phyloP scores from a whole-genome alignment of 2,329 filamentous ascomycete species.

The Fusarium mexicanum region DNA sequence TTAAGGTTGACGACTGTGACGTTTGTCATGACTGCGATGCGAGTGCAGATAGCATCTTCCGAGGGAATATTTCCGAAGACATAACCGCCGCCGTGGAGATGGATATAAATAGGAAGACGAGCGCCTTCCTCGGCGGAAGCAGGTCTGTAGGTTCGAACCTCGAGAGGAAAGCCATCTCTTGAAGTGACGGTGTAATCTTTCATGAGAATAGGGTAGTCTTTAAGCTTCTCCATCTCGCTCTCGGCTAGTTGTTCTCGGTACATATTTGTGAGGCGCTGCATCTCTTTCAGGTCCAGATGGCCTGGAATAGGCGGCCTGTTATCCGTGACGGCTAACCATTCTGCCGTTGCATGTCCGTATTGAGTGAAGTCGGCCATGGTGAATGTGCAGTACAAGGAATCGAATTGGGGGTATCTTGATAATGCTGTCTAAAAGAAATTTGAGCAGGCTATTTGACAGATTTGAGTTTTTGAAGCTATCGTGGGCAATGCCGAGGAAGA shows the following conservation, averaged over 20 bases:
- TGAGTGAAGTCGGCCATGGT: constrained; percentile 45
- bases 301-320: constrained; percentile 10
- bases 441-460: fast-evolving
- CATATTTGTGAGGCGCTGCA: constrained; percentile 22
- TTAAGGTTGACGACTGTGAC: constrained; percentile 64
- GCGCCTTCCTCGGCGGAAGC: constrained; percentile 37
- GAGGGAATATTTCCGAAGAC: constrained; percentile 62
- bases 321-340: constrained; percentile 53
- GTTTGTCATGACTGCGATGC: constrained; percentile 53
- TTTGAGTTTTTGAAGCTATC: constrained; percentile 1
- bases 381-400: neutral
- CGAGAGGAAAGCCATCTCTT: constrained; percentile 25
- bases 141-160: constrained; percentile 38
- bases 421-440: neutral
- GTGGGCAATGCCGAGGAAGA: neutral
- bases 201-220: constrained; percentile 39
- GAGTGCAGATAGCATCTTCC: constrained; percentile 63
- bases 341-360: constrained; percentile 53
- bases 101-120: constrained; percentile 59
- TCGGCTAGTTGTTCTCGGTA: constrained; percentile 19
- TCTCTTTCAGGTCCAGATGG: constrained; percentile 16
- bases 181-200: constrained; percentile 44
- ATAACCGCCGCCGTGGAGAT: constrained; percentile 67
- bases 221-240: constrained; percentile 10
- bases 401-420: neutral